Percentiles rank a stretch among this genome's conserved stretches.
These are phyloP conservation scores for Fomitopsis serialis DNA, from an alignment of 768 basidiomycete species.

Conservation along the genomic window DNA sequence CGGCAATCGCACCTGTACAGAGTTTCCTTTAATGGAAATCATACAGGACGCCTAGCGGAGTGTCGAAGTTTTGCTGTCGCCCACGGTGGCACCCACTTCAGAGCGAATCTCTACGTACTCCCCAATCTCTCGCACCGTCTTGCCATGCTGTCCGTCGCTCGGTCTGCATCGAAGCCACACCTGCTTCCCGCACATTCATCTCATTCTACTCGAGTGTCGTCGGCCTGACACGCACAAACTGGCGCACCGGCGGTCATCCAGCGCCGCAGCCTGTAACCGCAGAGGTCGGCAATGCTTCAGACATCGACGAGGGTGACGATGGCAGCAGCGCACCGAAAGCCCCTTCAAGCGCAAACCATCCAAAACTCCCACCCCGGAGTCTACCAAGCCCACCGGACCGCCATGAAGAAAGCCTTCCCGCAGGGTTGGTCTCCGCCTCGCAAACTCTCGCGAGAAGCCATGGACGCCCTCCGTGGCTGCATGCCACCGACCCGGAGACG, in stretches of 20 bases:
- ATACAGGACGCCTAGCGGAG: not conserved
- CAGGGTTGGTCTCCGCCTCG: constrained; percentile 47
- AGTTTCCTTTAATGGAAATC: not conserved
- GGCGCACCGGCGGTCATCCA: constrained; percentile 18
- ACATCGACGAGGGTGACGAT: not conserved
- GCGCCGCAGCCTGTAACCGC: constrained; percentile 15
- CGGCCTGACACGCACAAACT: constrained; percentile 16
- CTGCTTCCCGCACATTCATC: constrained; percentile 10
- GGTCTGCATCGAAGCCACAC: not conserved
- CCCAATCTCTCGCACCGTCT: not conserved
- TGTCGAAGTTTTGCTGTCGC: not conserved
- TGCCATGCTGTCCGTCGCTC: not conserved
- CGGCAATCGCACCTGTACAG: not conserved
- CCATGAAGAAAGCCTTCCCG: constrained; percentile 29
- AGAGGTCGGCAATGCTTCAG: not conserved
- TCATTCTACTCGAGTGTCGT: constrained; percentile 19
- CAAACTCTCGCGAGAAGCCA: constrained; percentile 46
- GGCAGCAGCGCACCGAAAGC: not conserved
- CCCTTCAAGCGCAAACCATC: constrained; percentile 5
- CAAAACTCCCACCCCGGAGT: constrained; percentile 17
- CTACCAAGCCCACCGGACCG: constrained; percentile 23
- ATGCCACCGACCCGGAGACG: constrained; percentile 34
- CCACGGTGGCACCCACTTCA: not conserved
- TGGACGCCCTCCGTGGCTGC: constrained; percentile 44
- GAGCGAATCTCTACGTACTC: too few species aligned